Evolutionary conservation across 345 rosid genomes (phyloP).

Genomic region (Capsella bursapastoris): DNA sequence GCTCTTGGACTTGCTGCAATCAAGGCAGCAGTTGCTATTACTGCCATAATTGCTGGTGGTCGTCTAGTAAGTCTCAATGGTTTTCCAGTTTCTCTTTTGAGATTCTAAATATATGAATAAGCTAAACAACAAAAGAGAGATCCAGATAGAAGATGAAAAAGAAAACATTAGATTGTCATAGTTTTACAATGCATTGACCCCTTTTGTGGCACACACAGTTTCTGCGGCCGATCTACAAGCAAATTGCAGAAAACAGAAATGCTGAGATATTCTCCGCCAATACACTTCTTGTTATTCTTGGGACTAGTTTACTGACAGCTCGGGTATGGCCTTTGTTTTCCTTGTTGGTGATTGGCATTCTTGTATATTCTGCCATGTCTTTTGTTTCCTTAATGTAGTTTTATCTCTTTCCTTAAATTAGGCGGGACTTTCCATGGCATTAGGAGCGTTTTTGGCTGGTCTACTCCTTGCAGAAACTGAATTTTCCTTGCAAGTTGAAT

Average conservation of each 20-base stretch:
- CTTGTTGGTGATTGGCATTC: conserved; percentile 34
- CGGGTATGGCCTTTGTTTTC: conserved; percentile 63
- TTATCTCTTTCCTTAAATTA: conserved; percentile 44
- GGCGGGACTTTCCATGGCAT: conserved; percentile 99
- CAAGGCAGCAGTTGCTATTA: conserved; percentile 91
- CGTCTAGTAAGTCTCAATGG: conserved; percentile 71
- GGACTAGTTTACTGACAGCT: conserved; percentile 99
- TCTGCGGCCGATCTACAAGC: conserved; percentile 96
- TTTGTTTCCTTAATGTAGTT: not conserved
- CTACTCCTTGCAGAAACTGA: conserved; percentile 99
- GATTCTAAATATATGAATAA: conserved; percentile 23
- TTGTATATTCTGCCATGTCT: not conserved
- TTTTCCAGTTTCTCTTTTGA: conserved; percentile 13
- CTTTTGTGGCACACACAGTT: conserved; percentile 57
- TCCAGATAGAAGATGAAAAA: not conserved
- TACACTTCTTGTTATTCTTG: conserved; percentile 94
- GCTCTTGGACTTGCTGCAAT: conserved; percentile 99
- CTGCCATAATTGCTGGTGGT: conserved; percentile 98
- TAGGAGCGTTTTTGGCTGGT: conserved; percentile 99
- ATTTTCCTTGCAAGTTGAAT: conserved; percentile 99
- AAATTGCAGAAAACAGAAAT: conserved; percentile 97
- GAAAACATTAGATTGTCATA: conserved; percentile 17
- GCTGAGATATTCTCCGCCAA: conserved; percentile 99
- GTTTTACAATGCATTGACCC: conserved; percentile 8
- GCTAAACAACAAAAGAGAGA: not conserved